A percentile compares a stretch with the other conserved stretches of the same genome.
These are phyloP conservation scores for Exophiala mesophila DNA, from an alignment of 2,329 filamentous ascomycete species.

Conservation along the genomic window DNA sequence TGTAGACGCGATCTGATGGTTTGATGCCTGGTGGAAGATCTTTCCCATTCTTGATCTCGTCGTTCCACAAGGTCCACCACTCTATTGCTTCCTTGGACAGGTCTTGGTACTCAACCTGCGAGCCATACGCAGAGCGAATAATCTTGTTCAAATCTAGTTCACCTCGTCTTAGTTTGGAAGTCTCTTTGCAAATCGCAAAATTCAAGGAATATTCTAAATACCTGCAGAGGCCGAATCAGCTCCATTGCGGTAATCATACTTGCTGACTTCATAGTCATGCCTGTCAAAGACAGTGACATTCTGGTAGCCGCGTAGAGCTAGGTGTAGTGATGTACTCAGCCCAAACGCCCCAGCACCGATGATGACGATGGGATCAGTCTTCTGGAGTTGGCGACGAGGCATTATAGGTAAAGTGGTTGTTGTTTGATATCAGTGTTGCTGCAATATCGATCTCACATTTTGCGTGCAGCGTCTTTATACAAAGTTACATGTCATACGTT, in stretches of 20 bases:
- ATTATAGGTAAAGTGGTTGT: constrained; percentile 5
- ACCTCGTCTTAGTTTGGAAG: constrained; percentile 2
- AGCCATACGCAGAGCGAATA: constrained; percentile 39
- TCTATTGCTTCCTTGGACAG: constrained; percentile 42
- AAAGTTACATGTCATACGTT: too few species aligned
- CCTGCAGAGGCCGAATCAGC: constrained; percentile 39
- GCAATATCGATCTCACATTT: too few species aligned
- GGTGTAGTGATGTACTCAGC: constrained; percentile 40
- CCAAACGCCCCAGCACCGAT: constrained; percentile 52
- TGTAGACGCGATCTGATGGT: constrained; percentile 35
- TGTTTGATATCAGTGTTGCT: neutral
- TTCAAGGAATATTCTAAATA: constrained; percentile 1
- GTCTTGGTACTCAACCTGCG: constrained; percentile 43
- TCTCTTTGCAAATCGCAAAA: neutral
- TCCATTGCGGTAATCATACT: constrained; percentile 40
- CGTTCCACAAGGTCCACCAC: constrained; percentile 46
- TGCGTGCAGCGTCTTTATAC: too few species aligned
- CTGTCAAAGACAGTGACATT: constrained; percentile 48
- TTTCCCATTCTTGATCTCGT: constrained; percentile 31
- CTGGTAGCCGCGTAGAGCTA: constrained; percentile 40
- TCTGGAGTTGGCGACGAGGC: constrained; percentile 11
- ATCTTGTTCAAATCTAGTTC: constrained; percentile 24
- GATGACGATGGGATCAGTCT: constrained; percentile 31
- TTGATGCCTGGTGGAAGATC: constrained; percentile 36
- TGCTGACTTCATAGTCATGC: constrained; percentile 38